Base-by-base conservation (phyloP, 305 asterid genomes). In the Plantago lanceolata region DNA sequence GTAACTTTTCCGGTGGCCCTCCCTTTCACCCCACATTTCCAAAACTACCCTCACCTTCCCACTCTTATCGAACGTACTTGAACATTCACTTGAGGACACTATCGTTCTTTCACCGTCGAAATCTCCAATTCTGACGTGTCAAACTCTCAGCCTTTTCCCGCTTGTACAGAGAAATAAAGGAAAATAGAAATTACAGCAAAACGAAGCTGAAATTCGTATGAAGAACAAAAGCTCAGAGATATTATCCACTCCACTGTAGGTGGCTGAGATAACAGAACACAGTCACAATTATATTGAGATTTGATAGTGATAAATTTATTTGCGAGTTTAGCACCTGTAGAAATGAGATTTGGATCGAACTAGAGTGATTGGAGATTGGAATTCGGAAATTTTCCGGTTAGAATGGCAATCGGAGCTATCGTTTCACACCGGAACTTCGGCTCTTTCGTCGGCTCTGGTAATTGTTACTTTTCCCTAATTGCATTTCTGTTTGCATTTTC, bases 371-470 rank as follows among this genome's bases (percentile, higher is more conserved):
- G 47, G 15, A 48, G 13, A n/a, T 51, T 31, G 54, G 64, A 21
- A 28, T 37, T 49, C 57, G 63, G n/a, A n/a, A n/a, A n/a, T n/a
- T n/a, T n/a, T 68, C 78, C 73, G 76, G 76, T n/a, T 73, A 64
- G 68, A 67, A 88, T 91, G 98, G 85, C 93, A 56, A 84, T 85
- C 65, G 95, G 96, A 45, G 79, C 94, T 69, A 80, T 79, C 74
- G 81, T 85, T 73, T 85, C 90, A 63, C 78, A 76, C 82, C 81
- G 96, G 85, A 83, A 82, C 59, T 85, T 86, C 72, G 84, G 85
- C 71, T 75, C 81, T 40, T 82, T 81, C 67, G 21, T 75, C 63
- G 66, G 72, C 73, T 68, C 82, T 67, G 87, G 90, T 81, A 18
- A 29, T 51, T 68, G 21, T 14, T 29, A 17, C 12, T 65, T 48